Evolutionary conservation across 441 rosid genomes (phyloP), one percentile per base, ranked within the genome.

Genomic region (Populus trichocarpa): DNA sequence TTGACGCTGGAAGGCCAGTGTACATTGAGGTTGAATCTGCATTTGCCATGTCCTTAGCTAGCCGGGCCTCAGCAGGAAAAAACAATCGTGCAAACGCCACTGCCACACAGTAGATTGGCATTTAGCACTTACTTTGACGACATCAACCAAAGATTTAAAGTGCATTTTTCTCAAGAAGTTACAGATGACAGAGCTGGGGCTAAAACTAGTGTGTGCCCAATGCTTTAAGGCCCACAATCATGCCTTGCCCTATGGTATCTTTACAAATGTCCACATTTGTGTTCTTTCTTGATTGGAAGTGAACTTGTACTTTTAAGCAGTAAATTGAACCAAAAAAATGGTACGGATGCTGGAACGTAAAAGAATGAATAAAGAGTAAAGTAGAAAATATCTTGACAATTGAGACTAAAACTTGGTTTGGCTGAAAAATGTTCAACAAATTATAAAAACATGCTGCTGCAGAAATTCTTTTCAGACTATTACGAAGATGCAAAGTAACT

Each of bases 21-120:
- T 90, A 89, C 83, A 88, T 93, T 30, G 81, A 80, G 30, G 93
- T 87, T 77, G 88, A 90, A 85, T 88, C 90, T 68, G 92, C 92
- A 82, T 91, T 81, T 22, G 94, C 99, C 76, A 87, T 87, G 81
- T 94, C 93, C 97, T 94, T 92, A 64, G 97, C 99, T 69, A 96
- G 84, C 89, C 90, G 88, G 38, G 99, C 98, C 88, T 96, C 98
- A 30, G 93, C 73, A n/a, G 98, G 99, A 78, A 96, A 96, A 73
- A 94, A 81, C 67, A 90, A 76, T 71, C 88, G 86, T 46, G 99
- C 97, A 83, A 96, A 92, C 73, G 93, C 96, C 84, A 96, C 98
- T 96, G 87, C 28, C 28, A 61, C 66, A 10, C 12, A 22, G 28
- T 61, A 22, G 66, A 61, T 22, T 61, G 23, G 66, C 66, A 61